phyloP scores from a whole-genome alignment of 2,329 filamentous ascomycete species.

The Drechslera avenae region DNA sequence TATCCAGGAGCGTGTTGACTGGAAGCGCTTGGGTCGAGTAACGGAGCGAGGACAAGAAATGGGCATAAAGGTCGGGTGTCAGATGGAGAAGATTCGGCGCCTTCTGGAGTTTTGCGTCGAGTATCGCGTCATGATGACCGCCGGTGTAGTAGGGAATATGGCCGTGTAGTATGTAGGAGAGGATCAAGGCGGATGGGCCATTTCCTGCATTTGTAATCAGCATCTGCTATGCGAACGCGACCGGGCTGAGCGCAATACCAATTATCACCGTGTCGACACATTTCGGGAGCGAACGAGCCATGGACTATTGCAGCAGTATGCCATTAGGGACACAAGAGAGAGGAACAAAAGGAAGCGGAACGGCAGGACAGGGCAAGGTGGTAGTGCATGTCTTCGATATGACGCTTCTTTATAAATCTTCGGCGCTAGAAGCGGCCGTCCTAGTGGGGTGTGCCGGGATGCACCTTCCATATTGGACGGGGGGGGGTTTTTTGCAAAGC shows the following conservation, averaged over 20 bases:
- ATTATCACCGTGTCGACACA: constrained; percentile 50
- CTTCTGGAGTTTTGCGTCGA: constrained; percentile 60
- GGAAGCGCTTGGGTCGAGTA: constrained; percentile 67
- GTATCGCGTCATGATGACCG: constrained; percentile 62
- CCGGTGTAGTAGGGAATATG: constrained; percentile 62
- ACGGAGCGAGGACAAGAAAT: constrained; percentile 64
- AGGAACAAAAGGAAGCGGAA: constrained; percentile 16
- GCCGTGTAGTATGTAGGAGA: constrained; percentile 67
- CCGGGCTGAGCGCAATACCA: constrained; percentile 28
- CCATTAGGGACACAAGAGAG: constrained; percentile 34
- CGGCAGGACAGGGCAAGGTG: constrained; percentile 21
- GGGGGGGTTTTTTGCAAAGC: constrained; percentile 17
- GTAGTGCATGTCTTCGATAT: constrained; percentile 40
- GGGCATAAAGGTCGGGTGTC: constrained; percentile 59
- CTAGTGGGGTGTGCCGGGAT: constrained; percentile 27
- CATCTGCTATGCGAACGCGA: neutral
- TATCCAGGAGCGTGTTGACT: constrained; percentile 65
- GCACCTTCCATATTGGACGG: constrained; percentile 30
- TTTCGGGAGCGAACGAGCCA: constrained; percentile 45
- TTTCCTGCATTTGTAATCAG: constrained; percentile 56
- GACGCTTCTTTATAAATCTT: constrained; percentile 37
- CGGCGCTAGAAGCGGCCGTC: constrained; percentile 35
- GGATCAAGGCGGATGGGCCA: constrained; percentile 65
- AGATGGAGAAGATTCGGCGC: constrained; percentile 55
- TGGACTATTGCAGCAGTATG: constrained; percentile 40